Conservation (phyloP, 164 flowering plant genomes). For the Berberis vulgaris region DNA sequence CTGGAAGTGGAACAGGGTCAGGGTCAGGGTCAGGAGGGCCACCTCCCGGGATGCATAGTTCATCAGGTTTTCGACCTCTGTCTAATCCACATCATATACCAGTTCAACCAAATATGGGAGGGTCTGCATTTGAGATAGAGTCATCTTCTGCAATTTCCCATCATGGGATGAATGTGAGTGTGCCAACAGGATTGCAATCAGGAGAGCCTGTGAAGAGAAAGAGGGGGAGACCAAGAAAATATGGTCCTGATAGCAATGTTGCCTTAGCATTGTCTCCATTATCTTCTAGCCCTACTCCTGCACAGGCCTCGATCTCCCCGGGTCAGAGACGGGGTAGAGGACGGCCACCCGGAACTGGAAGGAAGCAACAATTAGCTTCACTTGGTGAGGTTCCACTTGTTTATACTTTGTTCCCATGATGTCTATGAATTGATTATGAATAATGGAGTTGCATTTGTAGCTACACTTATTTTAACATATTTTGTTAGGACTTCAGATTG, state of each 20-base stretch:
- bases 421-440: neutral
- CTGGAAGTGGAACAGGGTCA: slow-evolving; percentile 8
- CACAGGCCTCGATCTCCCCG: slow-evolving; percentile 19
- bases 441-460: no score
- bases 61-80: slow-evolving; percentile 33
- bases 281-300: slow-evolving; percentile 26
- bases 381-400: slow-evolving; percentile 39
- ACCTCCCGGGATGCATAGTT: slow-evolving; percentile 38
- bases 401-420: neutral
- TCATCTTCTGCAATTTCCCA: slow-evolving; percentile 33
- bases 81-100: slow-evolving; percentile 26
- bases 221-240: slow-evolving; percentile 88
- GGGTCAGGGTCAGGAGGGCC: slow-evolving; percentile 28
- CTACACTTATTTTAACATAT: no score
- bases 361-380: slow-evolving; percentile 72
- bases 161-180: slow-evolving; percentile 37
- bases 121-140: slow-evolving; percentile 41
- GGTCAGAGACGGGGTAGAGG: slow-evolving; percentile 79
- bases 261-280: slow-evolving; percentile 54
- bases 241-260: slow-evolving; percentile 63
- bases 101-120: slow-evolving; percentile 40
- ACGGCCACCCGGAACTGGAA: slow-evolving; percentile 86
- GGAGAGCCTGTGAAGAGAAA: slow-evolving; percentile 55
- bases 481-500: no score
- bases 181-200: slow-evolving; percentile 24